A percentile compares a stretch with the other conserved stretches of the same genome.
phyloP scores from a whole-genome alignment of 176 grass and related monocot species.

The Miscanthus lutarioriparius region DNA sequence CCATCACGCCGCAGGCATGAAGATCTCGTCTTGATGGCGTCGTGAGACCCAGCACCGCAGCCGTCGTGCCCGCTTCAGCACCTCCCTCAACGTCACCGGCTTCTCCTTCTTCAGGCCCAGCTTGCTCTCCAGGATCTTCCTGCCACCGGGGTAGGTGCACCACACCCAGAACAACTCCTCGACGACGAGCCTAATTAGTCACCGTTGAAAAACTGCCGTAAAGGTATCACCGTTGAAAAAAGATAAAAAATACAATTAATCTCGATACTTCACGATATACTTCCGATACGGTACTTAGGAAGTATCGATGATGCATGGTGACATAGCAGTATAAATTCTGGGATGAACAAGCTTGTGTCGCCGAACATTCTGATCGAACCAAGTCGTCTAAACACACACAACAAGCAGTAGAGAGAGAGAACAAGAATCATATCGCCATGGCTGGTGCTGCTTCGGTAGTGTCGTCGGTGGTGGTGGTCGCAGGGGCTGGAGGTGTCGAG shows the following conservation, averaged over 20 bases:
- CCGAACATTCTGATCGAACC: not conserved
- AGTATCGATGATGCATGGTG: slow-evolving; percentile 53
- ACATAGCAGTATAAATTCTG: not conserved
- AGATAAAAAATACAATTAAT: too few relatives aligned
- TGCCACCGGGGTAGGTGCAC: not conserved
- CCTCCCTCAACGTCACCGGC: not conserved
- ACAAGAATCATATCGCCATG: not conserved
- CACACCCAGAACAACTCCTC: not conserved
- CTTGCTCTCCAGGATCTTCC: not conserved
- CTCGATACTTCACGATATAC: too few relatives aligned
- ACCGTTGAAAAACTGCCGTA: too few relatives aligned
- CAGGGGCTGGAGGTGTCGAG: slow-evolving; percentile 76
- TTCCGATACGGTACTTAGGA: too few relatives aligned
- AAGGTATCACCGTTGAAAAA: too few relatives aligned
- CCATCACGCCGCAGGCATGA: not conserved
- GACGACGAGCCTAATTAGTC: not conserved
- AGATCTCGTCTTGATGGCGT: too few relatives aligned
- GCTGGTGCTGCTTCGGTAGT: not conserved
- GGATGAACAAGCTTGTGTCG: not conserved
- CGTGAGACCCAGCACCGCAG: too few relatives aligned
- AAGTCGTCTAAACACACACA: too few relatives aligned
- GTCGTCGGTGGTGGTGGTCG: not conserved
- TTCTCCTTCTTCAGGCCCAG: not conserved
- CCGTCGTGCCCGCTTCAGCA: not conserved
- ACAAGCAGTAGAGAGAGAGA: slow-evolving; percentile 14